Evolutionary conservation across 176 grass and related monocot species (phyloP), one percentile per base, ranked within the genome.

Genomic region (Echinochloa phyllopogon): DNA sequence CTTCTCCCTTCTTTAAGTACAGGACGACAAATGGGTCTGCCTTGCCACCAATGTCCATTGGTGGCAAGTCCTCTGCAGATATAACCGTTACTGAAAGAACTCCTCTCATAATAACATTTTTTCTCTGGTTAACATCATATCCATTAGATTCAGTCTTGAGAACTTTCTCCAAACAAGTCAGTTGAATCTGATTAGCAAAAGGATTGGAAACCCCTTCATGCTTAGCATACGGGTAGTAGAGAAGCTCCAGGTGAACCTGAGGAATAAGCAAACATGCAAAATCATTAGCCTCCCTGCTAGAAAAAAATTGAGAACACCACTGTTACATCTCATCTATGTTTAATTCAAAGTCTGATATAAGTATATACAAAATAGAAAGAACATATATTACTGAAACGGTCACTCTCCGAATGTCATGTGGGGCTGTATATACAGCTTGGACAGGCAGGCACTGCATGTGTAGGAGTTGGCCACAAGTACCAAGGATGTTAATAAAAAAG

Each of bases 21-120:
- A 98, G 57, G 21, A 95, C 93, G n/a, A 95, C 96, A 80, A 87
- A 98, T 65, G 96, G 93, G 50, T 98, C 96, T 65, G 96, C 89
- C 82, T 91, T 98, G 79, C 93, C 96, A 92, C 93, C 95, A 59
- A 98, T 86, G 86, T 98, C 96, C 93, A 94, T 98, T 59, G 89
- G 81, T 83, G 96, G 96, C 88, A 98, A 89, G 58, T 95, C 96
- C 82, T 98, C 96, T 66, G 86, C 93, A 13, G 93, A 98, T 84
- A 98, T 90, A 77, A 98, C 91, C 27, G 93, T 95, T 53, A 94
- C 91, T 23, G 93, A 98, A 49, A 98, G 92, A 38, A 98, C 96
- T 45, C 96, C 96, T 90, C 96, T 94, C 72, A 76, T 77, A 83
- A 98, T 98, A 76, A 98, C 86, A 88, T 98, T 98, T 87, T 95